These are phyloP conservation scores for Candida pseudocylindracea DNA, from an alignment of 1,139 yeast genomes.

Conservation along the genomic window DNA sequence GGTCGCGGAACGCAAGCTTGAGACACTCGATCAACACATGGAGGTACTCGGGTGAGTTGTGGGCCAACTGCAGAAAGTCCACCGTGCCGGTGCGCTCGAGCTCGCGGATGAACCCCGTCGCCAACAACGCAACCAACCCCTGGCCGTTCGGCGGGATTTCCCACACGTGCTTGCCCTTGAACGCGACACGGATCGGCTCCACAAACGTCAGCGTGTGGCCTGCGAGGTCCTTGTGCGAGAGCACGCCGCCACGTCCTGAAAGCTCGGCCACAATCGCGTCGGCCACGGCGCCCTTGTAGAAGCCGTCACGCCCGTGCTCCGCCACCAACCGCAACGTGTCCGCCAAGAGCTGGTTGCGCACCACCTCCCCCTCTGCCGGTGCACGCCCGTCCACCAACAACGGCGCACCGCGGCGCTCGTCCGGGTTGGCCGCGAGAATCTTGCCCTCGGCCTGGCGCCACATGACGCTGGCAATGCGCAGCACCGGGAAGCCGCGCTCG, in stretches of 20 bases:
- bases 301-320: conserved; percentile 35
- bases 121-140: conserved; percentile 49
- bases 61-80: conserved; percentile 22
- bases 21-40: conserved; percentile 50
- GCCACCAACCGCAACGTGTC: conserved; percentile 29
- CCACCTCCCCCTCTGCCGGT: conserved; percentile 10
- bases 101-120: conserved; percentile 42
- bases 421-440: conserved; percentile 10
- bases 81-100: conserved; percentile 24
- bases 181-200: conserved; percentile 31
- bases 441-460: conserved; percentile 22
- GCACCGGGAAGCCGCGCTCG: conserved; percentile 41
- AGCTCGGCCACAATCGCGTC: conserved; percentile 37
- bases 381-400: background rate
- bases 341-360: conserved; percentile 33
- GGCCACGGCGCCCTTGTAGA: conserved; percentile 48
- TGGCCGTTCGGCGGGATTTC: conserved; percentile 76
- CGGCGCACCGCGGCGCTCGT: conserved; percentile 1
- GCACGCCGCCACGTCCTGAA: conserved; percentile 26
- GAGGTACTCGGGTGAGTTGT: conserved; percentile 50
- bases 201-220: conserved; percentile 35
- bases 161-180: conserved; percentile 28
- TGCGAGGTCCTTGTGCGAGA: conserved; percentile 30
- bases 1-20: conserved; percentile 55
- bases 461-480: conserved; percentile 29